A percentile compares a stretch with the other conserved stretches of the same genome.
Evolutionary conservation across 495 filamentous ascomycete genomes (phyloP).

Genomic region (Penicillium alfredii): DNA sequence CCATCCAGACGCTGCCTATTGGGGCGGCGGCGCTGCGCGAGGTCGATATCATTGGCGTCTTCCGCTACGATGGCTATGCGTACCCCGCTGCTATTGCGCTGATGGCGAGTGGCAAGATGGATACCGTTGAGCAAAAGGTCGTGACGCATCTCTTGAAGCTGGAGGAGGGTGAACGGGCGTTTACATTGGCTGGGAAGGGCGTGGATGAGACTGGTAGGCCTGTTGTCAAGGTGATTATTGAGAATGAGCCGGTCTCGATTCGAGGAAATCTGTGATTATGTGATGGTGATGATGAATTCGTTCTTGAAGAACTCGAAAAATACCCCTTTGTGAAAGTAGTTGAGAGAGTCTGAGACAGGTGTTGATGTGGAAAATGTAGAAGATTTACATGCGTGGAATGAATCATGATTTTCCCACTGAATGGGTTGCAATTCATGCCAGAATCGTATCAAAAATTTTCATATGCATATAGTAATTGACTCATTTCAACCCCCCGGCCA

Average conservation of each 20-base stretch:
- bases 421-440: conserved; percentile 4
- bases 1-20: conserved; percentile 79
- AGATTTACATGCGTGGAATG: conserved; percentile 1
- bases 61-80: conserved; percentile 75
- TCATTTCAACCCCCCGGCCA: conserved; percentile 52
- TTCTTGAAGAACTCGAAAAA: too few species aligned
- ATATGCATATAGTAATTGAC: conserved; percentile 2
- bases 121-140: conserved; percentile 48
- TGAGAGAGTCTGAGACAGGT: conserved; percentile 2
- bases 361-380: not conserved
- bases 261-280: too few species aligned
- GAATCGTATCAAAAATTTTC: too few species aligned
- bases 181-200: conserved; percentile 73
- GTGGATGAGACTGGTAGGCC: conserved; percentile 70
- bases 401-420: not conserved
- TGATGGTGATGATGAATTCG: too few species aligned
- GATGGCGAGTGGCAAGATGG: conserved; percentile 54
- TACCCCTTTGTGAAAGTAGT: conserved; percentile 18
- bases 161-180: conserved; percentile 61
- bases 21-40: conserved; percentile 80
- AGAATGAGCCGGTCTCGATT: conserved; percentile 21
- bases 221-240: conserved; percentile 83
- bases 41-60: conserved; percentile 88
- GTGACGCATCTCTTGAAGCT: conserved; percentile 74
- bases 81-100: conserved; percentile 78